Percentiles rank a stretch among this genome's conserved stretches.
These are phyloP conservation scores for Populus alba DNA, from an alignment of 345 rosid species.

Conservation along the genomic window DNA sequence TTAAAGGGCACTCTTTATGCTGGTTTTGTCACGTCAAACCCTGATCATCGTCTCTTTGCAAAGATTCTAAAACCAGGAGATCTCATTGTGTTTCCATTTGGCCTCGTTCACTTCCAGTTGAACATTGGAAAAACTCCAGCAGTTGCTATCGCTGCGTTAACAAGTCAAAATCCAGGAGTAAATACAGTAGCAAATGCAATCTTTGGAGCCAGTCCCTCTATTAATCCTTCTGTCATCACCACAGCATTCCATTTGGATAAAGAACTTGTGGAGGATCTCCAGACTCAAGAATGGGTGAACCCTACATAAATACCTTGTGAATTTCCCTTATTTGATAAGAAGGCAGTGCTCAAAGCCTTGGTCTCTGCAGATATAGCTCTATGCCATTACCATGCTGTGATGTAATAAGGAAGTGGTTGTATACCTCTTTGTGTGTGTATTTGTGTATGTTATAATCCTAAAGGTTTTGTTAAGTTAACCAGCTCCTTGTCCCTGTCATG, in stretches of 20 bases:
- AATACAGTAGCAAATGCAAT: slow-evolving; percentile 8
- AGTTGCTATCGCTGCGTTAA: slow-evolving; percentile 15
- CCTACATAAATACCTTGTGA: neutral
- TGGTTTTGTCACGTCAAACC: slow-evolving; percentile 19
- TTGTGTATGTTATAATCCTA: too few species aligned
- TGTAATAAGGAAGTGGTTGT: neutral
- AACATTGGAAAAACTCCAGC: slow-evolving; percentile 8
- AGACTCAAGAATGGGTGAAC: neutral
- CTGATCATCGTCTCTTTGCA: slow-evolving; percentile 3
- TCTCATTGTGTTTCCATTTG: slow-evolving; percentile 18
- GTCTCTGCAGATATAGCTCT: neutral
- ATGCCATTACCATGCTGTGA: neutral
- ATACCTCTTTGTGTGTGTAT: neutral
- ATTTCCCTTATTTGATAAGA: neutral
- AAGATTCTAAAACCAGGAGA: slow-evolving; percentile 18
- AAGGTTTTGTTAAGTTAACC: too few species aligned
- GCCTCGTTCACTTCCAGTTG: slow-evolving; percentile 3
- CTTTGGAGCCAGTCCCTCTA: neutral
- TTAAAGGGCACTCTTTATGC: slow-evolving; percentile 3
- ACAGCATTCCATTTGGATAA: slow-evolving; percentile 18
- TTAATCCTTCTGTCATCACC: slow-evolving; percentile 11
- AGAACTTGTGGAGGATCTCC: neutral
- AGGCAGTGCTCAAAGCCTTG: neutral
- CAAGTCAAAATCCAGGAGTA: slow-evolving; percentile 18
- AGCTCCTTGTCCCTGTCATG: too few species aligned